Percentiles rank a stretch among this genome's conserved stretches.
phyloP scores from a whole-genome alignment of 2,329 filamentous ascomycete genomes.

The Zelopaecilomyces penicillatus region DNA sequence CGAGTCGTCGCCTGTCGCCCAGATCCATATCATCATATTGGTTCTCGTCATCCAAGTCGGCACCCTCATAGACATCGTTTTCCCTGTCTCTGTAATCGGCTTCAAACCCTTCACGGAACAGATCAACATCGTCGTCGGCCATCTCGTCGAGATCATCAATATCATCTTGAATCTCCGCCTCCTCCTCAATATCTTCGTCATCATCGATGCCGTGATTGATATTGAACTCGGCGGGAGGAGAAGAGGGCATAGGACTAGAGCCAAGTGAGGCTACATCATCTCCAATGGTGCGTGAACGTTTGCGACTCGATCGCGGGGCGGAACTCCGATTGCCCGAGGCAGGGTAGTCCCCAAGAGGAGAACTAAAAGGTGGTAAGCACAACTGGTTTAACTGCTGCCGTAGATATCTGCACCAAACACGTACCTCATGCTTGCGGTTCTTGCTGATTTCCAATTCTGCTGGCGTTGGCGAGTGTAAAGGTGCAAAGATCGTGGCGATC shows the following conservation, averaged over 20 bases:
- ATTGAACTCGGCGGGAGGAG: conserved; percentile 49
- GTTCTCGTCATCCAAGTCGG: conserved; percentile 68
- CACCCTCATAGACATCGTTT: conserved; percentile 60
- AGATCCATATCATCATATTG: conserved; percentile 64
- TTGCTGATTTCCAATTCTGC: not conserved
- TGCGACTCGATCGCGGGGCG: conserved; percentile 41
- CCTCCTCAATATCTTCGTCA: conserved; percentile 63
- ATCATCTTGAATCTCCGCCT: conserved; percentile 63
- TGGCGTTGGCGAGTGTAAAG: not conserved
- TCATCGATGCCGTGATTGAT: conserved; percentile 62
- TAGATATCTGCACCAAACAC: not conserved
- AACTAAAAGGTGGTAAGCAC: conserved; percentile 42
- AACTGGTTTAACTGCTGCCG: not conserved
- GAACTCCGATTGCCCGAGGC: conserved; percentile 74
- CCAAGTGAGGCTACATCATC: conserved; percentile 42
- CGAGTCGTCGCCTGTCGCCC: conserved; percentile 59
- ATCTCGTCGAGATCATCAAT: conserved; percentile 72
- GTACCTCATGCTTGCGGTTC: conserved; percentile 16
- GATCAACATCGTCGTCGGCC: conserved; percentile 72
- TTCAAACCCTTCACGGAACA: conserved; percentile 67
- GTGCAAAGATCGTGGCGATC: too few species aligned
- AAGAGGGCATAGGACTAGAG: conserved; percentile 59
- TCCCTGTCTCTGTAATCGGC: conserved; percentile 61
- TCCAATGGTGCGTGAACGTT: conserved; percentile 44
- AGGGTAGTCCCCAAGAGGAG: conserved; percentile 72